Evolutionary conservation across 345 rosid genomes (phyloP).

Genomic region (Eutrema yunnanense): DNA sequence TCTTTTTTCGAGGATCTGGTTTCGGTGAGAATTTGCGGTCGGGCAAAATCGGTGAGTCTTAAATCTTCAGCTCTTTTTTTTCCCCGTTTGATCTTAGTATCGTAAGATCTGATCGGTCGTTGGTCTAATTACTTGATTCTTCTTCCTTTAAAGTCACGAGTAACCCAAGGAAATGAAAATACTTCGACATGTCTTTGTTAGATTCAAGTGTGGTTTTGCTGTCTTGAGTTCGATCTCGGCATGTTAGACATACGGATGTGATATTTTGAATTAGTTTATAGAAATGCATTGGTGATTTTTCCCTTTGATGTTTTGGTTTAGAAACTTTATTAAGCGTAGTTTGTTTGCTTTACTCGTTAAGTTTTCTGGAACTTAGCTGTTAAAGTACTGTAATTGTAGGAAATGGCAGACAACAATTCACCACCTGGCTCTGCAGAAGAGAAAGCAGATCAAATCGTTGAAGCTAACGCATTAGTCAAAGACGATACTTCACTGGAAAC

Average conservation of each 20-base stretch:
- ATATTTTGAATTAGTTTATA: background rate
- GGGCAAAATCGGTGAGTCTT: constrained; percentile 2
- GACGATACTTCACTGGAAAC: constrained; percentile 58
- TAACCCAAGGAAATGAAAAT: background rate
- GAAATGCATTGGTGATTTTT: background rate
- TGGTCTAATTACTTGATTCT: background rate
- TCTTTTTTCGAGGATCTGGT: constrained; percentile 5
- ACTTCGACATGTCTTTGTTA: background rate
- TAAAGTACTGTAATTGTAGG: constrained; percentile 6
- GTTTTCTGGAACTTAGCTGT: background rate
- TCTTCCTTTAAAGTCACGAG: background rate
- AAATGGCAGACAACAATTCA: constrained; percentile 56
- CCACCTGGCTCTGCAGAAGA: constrained; percentile 48
- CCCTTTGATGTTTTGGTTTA: background rate
- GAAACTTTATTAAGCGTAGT: background rate
- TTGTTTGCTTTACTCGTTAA: background rate
- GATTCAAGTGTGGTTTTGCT: background rate
- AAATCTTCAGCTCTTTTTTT: background rate
- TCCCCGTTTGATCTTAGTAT: background rate
- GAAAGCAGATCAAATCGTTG: constrained; percentile 45
- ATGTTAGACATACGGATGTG: background rate
- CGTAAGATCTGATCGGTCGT: constrained; percentile 19
- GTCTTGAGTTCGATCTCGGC: background rate
- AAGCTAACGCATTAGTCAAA: constrained; percentile 21
- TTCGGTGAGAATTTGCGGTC: background rate